phyloP scores from a whole-genome alignment of 345 rosid genomes.

The Ailanthus altissimus region DNA sequence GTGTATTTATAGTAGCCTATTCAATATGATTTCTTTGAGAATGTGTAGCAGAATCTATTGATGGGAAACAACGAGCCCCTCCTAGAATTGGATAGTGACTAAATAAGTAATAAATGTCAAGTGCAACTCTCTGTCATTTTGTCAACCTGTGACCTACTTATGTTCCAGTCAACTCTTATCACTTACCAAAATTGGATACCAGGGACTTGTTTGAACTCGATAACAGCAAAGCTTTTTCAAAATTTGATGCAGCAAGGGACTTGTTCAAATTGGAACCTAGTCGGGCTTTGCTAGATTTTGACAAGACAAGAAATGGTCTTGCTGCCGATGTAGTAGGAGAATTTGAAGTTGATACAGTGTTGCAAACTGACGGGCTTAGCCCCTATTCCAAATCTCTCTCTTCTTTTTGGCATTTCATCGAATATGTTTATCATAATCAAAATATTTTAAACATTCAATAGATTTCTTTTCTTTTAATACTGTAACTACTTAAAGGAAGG shows the following conservation, averaged over 20 bases:
- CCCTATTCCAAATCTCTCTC: conserved; percentile 46
- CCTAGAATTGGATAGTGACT: conserved; percentile 78
- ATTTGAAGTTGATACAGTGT: conserved; percentile 21
- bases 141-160: conserved; percentile 93
- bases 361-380: conserved; percentile 15
- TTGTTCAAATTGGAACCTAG: conserved; percentile 43
- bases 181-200: conserved; percentile 66
- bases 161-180: conserved; percentile 62
- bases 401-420: conserved; percentile 26
- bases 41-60: conserved; percentile 31
- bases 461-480: no score
- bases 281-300: conserved; percentile 52
- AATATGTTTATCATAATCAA: not conserved
- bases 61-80: conserved; percentile 73
- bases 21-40: conserved; percentile 64
- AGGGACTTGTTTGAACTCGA: conserved; percentile 68
- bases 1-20: conserved; percentile 91
- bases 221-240: conserved; percentile 43
- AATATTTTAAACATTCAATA: not conserved
- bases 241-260: no score
- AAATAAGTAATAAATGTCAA: no score
- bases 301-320: conserved; percentile 37
- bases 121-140: conserved; percentile 93
- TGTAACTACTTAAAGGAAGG: no score
- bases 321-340: conserved; percentile 46